Evolutionary conservation across 495 filamentous ascomycete species (phyloP).

Genomic region (Pyrenopolyporus hunteri): DNA sequence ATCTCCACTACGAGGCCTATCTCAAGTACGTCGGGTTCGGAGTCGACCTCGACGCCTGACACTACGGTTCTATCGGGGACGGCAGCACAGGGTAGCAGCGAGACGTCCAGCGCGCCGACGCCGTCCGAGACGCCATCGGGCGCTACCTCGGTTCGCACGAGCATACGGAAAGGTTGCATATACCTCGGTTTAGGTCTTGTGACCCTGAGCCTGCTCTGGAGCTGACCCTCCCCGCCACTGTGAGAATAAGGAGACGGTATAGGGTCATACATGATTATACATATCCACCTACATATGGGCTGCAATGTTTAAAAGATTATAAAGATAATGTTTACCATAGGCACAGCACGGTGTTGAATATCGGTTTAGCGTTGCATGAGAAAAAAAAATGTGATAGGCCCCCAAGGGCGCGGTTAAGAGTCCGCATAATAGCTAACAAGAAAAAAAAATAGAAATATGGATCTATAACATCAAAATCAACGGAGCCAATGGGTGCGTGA

Average conservation of each 20-base stretch:
- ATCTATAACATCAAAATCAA: too few relatives aligned
- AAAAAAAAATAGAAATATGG: too few relatives aligned
- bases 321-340: neutral
- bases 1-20: neutral
- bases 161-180: neutral
- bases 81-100: neutral
- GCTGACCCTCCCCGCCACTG: neutral
- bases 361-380: neutral
- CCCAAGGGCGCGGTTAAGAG: too few relatives aligned
- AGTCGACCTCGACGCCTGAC: neutral
- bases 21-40: neutral
- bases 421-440: too few relatives aligned
- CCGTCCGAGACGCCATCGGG: slow-evolving; percentile 19
- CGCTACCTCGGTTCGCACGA: neutral
- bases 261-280: too few relatives aligned
- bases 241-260: neutral
- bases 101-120: neutral
- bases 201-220: slow-evolving; percentile 14
- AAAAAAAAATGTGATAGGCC: too few relatives aligned
- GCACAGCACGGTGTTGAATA: neutral
- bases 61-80: neutral
- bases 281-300: too few relatives aligned
- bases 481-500: too few relatives aligned
- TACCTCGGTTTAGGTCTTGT: slow-evolving; percentile 7
- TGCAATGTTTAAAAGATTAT: neutral